phyloP scores from a whole-genome alignment of 1,139 yeast species.

The Schizosaccharomyces versatilis region DNA sequence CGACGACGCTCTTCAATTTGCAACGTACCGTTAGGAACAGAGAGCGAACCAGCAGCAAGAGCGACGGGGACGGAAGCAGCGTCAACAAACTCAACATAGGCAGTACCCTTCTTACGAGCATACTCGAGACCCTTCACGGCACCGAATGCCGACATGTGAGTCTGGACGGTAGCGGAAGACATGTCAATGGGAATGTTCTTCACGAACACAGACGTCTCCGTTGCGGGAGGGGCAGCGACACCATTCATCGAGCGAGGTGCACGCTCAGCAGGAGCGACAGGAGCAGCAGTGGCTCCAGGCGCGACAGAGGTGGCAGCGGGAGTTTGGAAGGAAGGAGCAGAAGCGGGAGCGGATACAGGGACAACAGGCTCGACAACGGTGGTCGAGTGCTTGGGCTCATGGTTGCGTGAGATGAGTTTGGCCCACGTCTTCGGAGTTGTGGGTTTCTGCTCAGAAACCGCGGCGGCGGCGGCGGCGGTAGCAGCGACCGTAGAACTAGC shows the following conservation, averaged over 20 bases:
- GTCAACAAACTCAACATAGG: conserved; percentile 22
- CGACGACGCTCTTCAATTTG: conserved; percentile 19
- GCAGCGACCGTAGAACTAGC: conserved; percentile 8
- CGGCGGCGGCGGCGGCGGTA: conserved; percentile 3
- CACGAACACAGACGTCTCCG: conserved; percentile 19
- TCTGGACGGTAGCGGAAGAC: conserved; percentile 16
- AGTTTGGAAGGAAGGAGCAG: conserved; percentile 3
- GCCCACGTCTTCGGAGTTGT: conserved; percentile 7
- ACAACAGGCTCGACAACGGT: neutral
- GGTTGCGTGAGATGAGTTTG: conserved; percentile 4
- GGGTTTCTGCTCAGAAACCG: neutral
- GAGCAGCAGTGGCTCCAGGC: conserved; percentile 7
- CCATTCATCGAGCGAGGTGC: conserved; percentile 9
- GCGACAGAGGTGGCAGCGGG: conserved; percentile 8
- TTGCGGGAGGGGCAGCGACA: conserved; percentile 4
- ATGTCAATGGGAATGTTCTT: conserved; percentile 19
- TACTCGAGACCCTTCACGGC: conserved; percentile 20
- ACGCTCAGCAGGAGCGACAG: conserved; percentile 12
- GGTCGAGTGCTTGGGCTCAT: conserved; percentile 2
- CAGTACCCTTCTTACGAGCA: conserved; percentile 19
- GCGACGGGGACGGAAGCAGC: conserved; percentile 19
- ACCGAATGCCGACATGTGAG: conserved; percentile 19
- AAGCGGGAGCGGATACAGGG: neutral
- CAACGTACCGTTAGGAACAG: conserved; percentile 17
- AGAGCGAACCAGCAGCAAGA: conserved; percentile 16